phyloP scores from a whole-genome alignment of 176 grass and related monocot genomes.

The Triticum timopheevii region DNA sequence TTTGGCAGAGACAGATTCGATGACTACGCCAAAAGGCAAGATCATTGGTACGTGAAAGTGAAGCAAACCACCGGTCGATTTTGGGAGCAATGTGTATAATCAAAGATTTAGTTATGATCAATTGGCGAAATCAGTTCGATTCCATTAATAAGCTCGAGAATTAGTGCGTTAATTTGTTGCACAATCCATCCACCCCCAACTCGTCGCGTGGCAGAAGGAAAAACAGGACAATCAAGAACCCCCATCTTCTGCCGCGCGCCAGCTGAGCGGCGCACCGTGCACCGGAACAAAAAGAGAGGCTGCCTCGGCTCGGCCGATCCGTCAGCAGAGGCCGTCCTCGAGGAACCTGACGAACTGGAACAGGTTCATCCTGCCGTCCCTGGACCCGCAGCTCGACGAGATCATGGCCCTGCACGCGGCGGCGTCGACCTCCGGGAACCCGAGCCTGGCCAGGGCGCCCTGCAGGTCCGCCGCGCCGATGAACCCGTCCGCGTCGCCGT shows the following conservation, averaged over 20 bases:
- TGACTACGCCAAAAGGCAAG: background rate
- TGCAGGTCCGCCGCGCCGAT: conserved; percentile 65
- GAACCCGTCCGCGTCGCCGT: conserved; percentile 65
- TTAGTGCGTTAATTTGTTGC: conserved; percentile 34
- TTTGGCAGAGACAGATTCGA: background rate
- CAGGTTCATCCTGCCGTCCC: conserved; percentile 44
- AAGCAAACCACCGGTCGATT: background rate
- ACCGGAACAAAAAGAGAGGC: background rate
- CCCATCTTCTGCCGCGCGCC: background rate
- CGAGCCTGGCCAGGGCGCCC: conserved; percentile 48
- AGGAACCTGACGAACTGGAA: conserved; percentile 59
- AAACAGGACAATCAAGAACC: background rate
- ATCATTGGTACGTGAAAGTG: background rate
- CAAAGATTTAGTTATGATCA: conserved; percentile 5
- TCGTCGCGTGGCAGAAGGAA: conserved; percentile 36
- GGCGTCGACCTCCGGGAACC: conserved; percentile 47
- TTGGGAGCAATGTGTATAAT: background rate
- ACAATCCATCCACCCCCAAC: background rate
- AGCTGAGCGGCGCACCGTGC: background rate
- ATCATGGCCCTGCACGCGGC: conserved; percentile 64
- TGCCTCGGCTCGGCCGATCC: background rate
- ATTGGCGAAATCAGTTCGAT: conserved; percentile 4
- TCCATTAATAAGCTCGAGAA: background rate
- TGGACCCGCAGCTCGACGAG: background rate
- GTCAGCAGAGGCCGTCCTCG: conserved; percentile 34